phyloP scores from a whole-genome alignment of 805 yeast species.

The Blastobotrys terrestris region DNA sequence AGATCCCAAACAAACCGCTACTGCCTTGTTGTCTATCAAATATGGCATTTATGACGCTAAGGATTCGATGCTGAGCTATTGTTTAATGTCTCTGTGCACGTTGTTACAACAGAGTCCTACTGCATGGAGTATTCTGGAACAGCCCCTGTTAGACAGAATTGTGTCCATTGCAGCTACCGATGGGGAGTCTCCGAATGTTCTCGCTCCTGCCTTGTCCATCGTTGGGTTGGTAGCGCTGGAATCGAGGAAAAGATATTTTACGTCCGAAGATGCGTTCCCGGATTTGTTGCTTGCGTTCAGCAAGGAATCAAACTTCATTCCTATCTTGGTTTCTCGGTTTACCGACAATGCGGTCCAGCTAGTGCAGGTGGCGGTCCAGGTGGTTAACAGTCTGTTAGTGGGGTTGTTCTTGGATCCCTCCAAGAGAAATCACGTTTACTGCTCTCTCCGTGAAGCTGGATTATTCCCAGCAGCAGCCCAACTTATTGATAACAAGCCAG shows the following conservation, averaged over 20 bases:
- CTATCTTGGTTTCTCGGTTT: constrained; percentile 13
- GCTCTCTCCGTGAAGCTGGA: constrained; percentile 19
- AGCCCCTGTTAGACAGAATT: constrained; percentile 15
- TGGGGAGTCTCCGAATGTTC: constrained; percentile 10
- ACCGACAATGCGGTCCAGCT: constrained; percentile 12
- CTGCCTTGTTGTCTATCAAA: constrained; percentile 19
- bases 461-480: constrained; percentile 17
- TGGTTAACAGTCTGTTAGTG: constrained; percentile 14
- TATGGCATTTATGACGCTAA: constrained; percentile 20
- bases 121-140: constrained; percentile 21
- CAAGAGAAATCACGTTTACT: constrained; percentile 14
- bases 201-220: constrained; percentile 19
- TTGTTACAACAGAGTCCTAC: constrained; percentile 13
- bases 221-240: constrained; percentile 18
- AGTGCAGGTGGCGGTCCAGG: constrained; percentile 16
- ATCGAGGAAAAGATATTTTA: constrained; percentile 6
- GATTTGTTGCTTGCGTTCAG: constrained; percentile 9
- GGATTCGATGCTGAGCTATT: constrained; percentile 12
- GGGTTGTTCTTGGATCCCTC: constrained; percentile 15
- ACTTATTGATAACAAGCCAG: constrained; percentile 17
- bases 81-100: constrained; percentile 15
- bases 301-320: constrained; percentile 12
- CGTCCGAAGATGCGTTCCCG: constrained; percentile 5
- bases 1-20: constrained; percentile 19
- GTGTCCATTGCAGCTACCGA: constrained; percentile 8